phyloP scores from a whole-genome alignment of 177 flowering plant genomes.

The Vitis hybrid region DNA sequence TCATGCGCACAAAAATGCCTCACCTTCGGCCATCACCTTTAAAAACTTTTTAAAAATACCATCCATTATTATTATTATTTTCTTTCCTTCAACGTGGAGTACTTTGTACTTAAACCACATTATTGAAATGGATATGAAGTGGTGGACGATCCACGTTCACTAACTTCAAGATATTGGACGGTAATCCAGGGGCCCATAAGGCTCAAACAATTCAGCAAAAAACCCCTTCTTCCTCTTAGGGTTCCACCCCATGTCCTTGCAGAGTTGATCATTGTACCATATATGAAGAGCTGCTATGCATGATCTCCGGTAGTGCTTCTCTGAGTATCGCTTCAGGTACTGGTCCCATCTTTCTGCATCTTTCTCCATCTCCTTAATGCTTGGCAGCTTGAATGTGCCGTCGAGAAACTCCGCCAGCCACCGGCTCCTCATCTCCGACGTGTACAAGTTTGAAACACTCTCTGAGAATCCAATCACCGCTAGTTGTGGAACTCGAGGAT shows the following conservation, averaged over 20 bases:
- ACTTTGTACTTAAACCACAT: too few relatives aligned
- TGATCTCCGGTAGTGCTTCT: slow-evolving; percentile 30
- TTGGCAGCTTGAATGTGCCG: slow-evolving; percentile 46
- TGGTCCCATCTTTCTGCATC: slow-evolving; percentile 42
- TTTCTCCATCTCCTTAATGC: slow-evolving; percentile 48
- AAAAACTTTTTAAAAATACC: too few relatives aligned
- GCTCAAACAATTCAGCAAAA: slow-evolving; percentile 41
- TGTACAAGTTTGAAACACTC: slow-evolving; percentile 45
- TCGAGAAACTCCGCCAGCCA: slow-evolving; percentile 59
- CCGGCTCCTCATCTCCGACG: slow-evolving; percentile 50
- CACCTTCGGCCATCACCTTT: too few relatives aligned
- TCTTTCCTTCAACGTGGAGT: too few relatives aligned
- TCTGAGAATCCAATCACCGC: slow-evolving; percentile 55
- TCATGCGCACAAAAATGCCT: too few relatives aligned
- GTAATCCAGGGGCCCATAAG: slow-evolving; percentile 55
- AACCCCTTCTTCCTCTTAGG: slow-evolving; percentile 49
- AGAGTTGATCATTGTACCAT: slow-evolving; percentile 59
- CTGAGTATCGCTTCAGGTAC: slow-evolving; percentile 31
- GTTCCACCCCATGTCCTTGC: slow-evolving; percentile 65
- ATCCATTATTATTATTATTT: too few relatives aligned
- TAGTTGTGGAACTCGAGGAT: slow-evolving; percentile 62
- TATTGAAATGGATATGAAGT: too few relatives aligned
- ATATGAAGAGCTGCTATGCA: slow-evolving; percentile 44
- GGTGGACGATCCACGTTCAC: background rate
- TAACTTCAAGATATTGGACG: slow-evolving; percentile 1